phyloP scores from a whole-genome alignment of 169 alveolate species.

The Toxoplasma gondii region DNA sequence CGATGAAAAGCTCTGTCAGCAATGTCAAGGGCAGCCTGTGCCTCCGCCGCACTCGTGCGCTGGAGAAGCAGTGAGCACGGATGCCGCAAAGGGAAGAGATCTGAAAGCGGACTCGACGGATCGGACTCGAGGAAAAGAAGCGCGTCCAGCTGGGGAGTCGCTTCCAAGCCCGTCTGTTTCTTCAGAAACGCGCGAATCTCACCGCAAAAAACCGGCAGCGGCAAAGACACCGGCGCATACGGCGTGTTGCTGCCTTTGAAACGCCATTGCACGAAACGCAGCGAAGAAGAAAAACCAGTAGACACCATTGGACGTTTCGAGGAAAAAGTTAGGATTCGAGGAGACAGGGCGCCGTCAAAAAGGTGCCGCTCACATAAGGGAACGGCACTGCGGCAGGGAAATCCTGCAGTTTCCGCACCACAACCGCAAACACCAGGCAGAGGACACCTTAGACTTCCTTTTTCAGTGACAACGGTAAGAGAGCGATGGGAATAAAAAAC shows the following conservation, averaged over 20 bases:
- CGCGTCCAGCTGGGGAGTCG: slow-evolving; percentile 36
- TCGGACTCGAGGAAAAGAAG: slow-evolving; percentile 48
- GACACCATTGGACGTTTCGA: not conserved
- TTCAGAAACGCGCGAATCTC: slow-evolving; percentile 34
- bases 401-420: not conserved
- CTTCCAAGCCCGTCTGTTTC: slow-evolving; percentile 37
- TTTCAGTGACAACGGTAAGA: too few relatives aligned
- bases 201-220: slow-evolving; percentile 53
- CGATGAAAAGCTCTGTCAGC: not conserved
- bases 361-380: not conserved
- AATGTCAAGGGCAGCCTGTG: not conserved
- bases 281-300: not conserved
- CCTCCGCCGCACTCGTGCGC: slow-evolving; percentile 20
- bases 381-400: not conserved
- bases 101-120: not conserved
- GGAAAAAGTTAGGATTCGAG: not conserved
- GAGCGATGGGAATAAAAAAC: too few relatives aligned
- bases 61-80: slow-evolving; percentile 9
- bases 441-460: too few relatives aligned
- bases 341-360: not conserved
- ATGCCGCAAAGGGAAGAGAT: not conserved
- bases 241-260: slow-evolving; percentile 48
- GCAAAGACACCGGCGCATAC: not conserved
- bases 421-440: too few relatives aligned
- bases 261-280: slow-evolving; percentile 46